Evolutionary conservation across 2,329 filamentous ascomycete genomes (phyloP).

Genomic region (Alternaria viburni): DNA sequence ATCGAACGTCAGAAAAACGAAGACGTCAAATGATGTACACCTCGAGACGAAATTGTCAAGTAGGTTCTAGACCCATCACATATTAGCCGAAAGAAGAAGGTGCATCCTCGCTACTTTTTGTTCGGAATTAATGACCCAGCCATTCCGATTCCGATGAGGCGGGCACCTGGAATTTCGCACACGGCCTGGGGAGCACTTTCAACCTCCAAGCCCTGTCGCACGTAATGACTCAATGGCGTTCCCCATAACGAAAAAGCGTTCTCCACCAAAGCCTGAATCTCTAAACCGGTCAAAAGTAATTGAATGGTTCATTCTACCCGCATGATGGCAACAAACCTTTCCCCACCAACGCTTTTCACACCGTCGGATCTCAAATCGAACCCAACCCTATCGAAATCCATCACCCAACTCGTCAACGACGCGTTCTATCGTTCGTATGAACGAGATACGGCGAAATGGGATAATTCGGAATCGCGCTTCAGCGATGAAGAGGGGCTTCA

Average conservation of each 20-base stretch:
- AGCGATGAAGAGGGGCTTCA: constrained; percentile 15
- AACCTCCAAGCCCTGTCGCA: neutral
- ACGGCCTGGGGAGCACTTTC: neutral
- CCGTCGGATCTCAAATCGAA: constrained; percentile 11
- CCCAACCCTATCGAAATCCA: constrained; percentile 11
- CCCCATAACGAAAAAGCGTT: neutral
- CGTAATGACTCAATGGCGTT: constrained; percentile 2
- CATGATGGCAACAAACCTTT: constrained; percentile 15
- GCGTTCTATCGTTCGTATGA: constrained; percentile 27
- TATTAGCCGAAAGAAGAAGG: neutral
- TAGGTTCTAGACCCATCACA: neutral
- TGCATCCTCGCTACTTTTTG: neutral
- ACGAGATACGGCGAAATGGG: constrained; percentile 22
- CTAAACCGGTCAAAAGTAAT: neutral
- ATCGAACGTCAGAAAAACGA: neutral
- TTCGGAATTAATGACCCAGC: neutral
- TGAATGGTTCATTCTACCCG: neutral
- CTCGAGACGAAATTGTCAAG: neutral
- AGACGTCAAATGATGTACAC: neutral
- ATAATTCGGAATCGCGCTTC: constrained; percentile 17
- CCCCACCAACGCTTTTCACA: constrained; percentile 19
- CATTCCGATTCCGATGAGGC: neutral
- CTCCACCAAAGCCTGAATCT: constrained; percentile 6
- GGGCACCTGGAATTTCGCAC: neutral
- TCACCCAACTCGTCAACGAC: constrained; percentile 25